Conservation (phyloP, 305 asterid genomes). For the Fraxinus nigra region DNA sequence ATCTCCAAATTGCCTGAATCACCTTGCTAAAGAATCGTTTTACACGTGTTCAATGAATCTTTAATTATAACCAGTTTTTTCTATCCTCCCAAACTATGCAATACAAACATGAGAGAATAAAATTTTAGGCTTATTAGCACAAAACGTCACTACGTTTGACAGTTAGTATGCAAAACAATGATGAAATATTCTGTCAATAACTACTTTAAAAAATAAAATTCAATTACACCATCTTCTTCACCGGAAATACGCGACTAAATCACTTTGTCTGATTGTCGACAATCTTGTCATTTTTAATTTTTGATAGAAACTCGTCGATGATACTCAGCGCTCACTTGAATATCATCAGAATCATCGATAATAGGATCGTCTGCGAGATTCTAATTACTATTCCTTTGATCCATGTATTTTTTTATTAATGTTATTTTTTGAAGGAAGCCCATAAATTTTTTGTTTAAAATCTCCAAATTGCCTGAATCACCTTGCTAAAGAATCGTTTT, state of each 20-base stretch:
- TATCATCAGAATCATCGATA: not conserved
- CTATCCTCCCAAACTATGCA: no score
- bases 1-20: not conserved
- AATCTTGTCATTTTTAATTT: not conserved
- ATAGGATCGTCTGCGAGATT: not conserved
- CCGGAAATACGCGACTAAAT: not conserved
- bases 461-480: not conserved
- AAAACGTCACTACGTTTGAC: no score
- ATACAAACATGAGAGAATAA: no score
- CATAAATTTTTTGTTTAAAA: not conserved
- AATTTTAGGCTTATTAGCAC: no score
- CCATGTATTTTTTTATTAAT: no score
- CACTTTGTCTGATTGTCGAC: not conserved
- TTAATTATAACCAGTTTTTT: no score
- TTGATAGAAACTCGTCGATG: not conserved
- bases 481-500: not conserved
- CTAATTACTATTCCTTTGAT: not conserved
- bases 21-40: not conserved
- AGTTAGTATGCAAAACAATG: no score
- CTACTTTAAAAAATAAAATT: no score
- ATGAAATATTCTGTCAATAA: no score
- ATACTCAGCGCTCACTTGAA: not conserved
- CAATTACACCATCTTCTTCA: not conserved
- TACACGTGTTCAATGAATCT: not conserved
- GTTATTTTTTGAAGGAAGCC: not conserved